phyloP scores from a whole-genome alignment of 2,329 filamentous ascomycete species.

The Nannizzia gypsea region DNA sequence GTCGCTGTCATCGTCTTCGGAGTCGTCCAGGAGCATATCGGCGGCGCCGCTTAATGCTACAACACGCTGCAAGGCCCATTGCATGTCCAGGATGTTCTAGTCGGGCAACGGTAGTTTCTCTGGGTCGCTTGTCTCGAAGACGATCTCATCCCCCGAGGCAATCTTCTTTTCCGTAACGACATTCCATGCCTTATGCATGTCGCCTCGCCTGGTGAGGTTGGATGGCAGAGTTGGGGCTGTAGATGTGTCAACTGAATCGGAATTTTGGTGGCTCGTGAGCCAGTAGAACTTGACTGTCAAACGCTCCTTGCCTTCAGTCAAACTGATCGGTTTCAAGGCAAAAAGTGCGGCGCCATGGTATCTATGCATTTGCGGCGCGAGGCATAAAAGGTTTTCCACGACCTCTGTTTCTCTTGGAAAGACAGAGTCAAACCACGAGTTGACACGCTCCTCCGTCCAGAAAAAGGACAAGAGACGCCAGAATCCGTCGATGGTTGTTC shows the following conservation, averaged over 20 bases:
- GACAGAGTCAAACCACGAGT: conserved; percentile 7
- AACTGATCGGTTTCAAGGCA: conserved; percentile 7
- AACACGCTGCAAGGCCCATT: conserved; percentile 7
- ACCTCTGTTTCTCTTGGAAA: conserved; percentile 5
- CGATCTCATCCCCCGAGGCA: not conserved
- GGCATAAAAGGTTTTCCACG: conserved; percentile 10
- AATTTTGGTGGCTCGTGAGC: not conserved
- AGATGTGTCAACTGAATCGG: not conserved
- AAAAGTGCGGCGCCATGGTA: conserved; percentile 7
- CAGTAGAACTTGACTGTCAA: conserved; percentile 9
- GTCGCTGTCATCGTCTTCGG: not conserved
- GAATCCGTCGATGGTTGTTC: not conserved
- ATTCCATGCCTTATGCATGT: not conserved
- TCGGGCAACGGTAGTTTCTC: not conserved
- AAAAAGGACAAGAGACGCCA: conserved; percentile 10
- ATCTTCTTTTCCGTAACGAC: not conserved
- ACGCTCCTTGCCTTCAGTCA: not conserved
- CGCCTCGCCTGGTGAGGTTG: not conserved
- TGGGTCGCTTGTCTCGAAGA: conserved; percentile 6
- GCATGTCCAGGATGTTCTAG: conserved; percentile 2
- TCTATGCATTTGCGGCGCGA: conserved; percentile 7
- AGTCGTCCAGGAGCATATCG: not conserved
- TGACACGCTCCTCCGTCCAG: conserved; percentile 8
- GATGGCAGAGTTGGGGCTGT: not conserved
- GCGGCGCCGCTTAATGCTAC: conserved; percentile 1